A percentile compares a stretch with the other conserved stretches of the same genome.
Conservation (phyloP, 2,329 filamentous ascomycete genomes). For the Colletotrichum acutatum region DNA sequence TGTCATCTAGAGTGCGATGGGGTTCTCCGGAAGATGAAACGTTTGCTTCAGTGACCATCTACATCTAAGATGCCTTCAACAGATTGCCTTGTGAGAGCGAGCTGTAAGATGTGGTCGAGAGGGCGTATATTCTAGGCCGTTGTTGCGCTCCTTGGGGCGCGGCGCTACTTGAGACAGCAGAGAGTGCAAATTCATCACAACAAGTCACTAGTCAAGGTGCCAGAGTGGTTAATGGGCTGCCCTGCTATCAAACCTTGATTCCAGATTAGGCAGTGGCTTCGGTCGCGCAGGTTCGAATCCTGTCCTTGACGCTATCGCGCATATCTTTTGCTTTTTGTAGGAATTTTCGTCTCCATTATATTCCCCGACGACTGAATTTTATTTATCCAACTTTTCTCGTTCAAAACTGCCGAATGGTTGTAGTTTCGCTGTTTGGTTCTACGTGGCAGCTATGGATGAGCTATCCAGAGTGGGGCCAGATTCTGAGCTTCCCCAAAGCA, state of each 20-base stretch:
- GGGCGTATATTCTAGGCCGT: too few relatives aligned
- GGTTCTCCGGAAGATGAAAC: neutral
- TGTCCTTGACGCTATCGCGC: slow-evolving; percentile 22
- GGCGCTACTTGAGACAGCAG: rapidly evolving
- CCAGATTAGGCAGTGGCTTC: slow-evolving; percentile 34
- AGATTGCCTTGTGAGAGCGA: neutral
- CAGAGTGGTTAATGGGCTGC: slow-evolving; percentile 37
- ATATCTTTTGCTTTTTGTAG: too few relatives aligned
- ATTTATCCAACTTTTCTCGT: neutral
- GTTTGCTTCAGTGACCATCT: neutral
- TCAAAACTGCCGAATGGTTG: neutral
- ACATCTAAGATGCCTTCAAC: neutral
- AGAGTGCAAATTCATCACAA: rapidly evolving
- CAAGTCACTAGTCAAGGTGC: slow-evolving; percentile 21
- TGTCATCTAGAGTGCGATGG: neutral
- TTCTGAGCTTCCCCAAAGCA: too few relatives aligned
- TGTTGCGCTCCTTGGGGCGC: too few relatives aligned
- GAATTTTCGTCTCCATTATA: neutral
- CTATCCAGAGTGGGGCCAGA: too few relatives aligned
- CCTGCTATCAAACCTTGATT: slow-evolving; percentile 25
- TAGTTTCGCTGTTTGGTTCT: neutral
- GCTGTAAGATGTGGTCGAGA: neutral
- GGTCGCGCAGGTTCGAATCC: slow-evolving; percentile 36
- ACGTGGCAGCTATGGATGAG: neutral
- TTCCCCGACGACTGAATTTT: neutral